phyloP scores from a whole-genome alignment of 2,329 filamentous ascomycete genomes.

The Arthrinium puccinioides region DNA sequence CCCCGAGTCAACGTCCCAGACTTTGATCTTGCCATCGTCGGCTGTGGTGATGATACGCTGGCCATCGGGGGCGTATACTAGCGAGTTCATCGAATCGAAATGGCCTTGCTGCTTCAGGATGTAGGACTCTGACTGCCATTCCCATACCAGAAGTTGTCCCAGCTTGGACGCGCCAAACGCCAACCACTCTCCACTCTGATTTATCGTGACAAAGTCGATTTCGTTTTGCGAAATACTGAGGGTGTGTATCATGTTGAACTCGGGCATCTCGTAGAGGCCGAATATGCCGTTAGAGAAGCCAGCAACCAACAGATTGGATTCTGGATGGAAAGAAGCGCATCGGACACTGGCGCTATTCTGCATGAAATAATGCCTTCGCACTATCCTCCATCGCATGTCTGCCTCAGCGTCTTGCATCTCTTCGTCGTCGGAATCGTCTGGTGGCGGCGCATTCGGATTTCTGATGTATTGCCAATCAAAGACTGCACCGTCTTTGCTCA shows the following conservation, averaged over 20 bases:
- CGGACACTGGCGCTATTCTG: conserved; percentile 81
- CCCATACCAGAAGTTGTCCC: conserved; percentile 96
- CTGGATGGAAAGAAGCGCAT: conserved; percentile 83
- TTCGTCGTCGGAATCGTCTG: conserved; percentile 49
- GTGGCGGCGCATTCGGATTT: conserved; percentile 45
- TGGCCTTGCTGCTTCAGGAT: conserved; percentile 97
- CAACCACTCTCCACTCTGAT: conserved; percentile 91
- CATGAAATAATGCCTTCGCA: conserved; percentile 89
- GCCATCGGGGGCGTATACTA: conserved; percentile 90
- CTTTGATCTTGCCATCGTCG: conserved; percentile 96
- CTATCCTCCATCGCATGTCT: conserved; percentile 82
- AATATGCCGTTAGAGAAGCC: conserved; percentile 95
- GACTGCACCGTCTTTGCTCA: conserved; percentile 94
- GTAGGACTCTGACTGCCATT: conserved; percentile 99
- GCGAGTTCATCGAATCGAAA: conserved; percentile 88
- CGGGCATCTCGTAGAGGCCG: conserved; percentile 89
- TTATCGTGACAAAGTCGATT: conserved; percentile 91
- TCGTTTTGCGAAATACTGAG: conserved; percentile 91
- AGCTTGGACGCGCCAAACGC: conserved; percentile 94
- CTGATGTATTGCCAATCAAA: conserved; percentile 85
- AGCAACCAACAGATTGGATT: conserved; percentile 86
- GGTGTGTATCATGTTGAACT: conserved; percentile 92
- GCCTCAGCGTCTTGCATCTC: conserved; percentile 54
- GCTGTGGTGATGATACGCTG: conserved; percentile 88
- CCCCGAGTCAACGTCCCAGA: conserved; percentile 94